These are phyloP conservation scores for Jamesozyma spencerorum DNA, from an alignment of 805 yeast species.

Conservation along the genomic window DNA sequence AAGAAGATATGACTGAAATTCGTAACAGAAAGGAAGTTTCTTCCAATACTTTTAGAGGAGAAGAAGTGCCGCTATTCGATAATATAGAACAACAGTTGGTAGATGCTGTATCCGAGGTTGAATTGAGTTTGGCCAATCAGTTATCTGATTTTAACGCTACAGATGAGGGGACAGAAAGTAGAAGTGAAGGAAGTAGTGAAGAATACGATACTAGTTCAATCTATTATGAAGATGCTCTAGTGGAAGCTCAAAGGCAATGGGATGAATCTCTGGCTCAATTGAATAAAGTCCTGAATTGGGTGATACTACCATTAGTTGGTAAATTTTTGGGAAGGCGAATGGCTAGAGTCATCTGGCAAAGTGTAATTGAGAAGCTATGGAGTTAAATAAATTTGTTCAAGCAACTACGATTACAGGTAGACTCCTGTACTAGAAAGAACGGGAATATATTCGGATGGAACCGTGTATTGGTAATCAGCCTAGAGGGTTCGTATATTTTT, in stretches of 20 bases:
- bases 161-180: conserved; percentile 2
- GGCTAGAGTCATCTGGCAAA: conserved; percentile 34
- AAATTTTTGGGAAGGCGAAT: conserved; percentile 56
- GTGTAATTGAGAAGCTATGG: conserved; percentile 19
- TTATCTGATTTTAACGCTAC: neutral
- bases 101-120: neutral
- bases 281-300: conserved; percentile 46
- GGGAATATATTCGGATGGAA: too few relatives aligned
- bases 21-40: too few relatives aligned
- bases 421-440: too few relatives aligned
- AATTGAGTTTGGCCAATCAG: conserved; percentile 1
- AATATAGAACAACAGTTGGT: neutral
- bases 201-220: conserved; percentile 5
- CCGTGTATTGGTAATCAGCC: too few relatives aligned
- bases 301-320: conserved; percentile 58
- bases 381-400: neutral
- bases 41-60: neutral
- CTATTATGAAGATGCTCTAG: conserved; percentile 21
- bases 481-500: too few relatives aligned
- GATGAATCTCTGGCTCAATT: conserved; percentile 57
- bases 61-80: neutral
- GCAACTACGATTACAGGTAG: too few relatives aligned
- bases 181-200: neutral
- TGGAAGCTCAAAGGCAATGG: conserved; percentile 62
- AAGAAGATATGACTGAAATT: too few relatives aligned